phyloP scores from a whole-genome alignment of 2,329 filamentous ascomycete species.

The Capronia americana region DNA sequence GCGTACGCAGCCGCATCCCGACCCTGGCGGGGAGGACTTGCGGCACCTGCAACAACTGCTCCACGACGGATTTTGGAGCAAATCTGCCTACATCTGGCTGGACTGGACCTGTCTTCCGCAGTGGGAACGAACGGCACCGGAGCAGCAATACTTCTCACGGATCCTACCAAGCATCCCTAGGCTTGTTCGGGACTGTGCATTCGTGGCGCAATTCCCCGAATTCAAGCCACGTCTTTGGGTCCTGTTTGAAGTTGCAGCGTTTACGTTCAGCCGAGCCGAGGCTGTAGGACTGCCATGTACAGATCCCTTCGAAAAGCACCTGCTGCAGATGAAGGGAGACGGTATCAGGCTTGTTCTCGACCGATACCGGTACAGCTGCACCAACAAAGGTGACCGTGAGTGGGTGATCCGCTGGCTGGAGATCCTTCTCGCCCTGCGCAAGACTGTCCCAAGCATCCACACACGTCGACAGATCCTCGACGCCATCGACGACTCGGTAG shows the following conservation, averaged over 20 bases:
- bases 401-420: background rate
- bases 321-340: conserved; percentile 8
- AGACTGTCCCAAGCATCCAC: conserved; percentile 7
- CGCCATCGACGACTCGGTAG: conserved; percentile 4
- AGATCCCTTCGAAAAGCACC: conserved; percentile 8
- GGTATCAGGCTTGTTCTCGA: conserved; percentile 6
- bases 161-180: background rate
- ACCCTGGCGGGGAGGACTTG: conserved; percentile 7
- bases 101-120: conserved; percentile 13
- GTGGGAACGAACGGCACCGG: background rate
- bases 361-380: background rate
- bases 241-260: conserved; percentile 3
- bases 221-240: conserved; percentile 11
- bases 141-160: conserved; percentile 3
- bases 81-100: conserved; percentile 7
- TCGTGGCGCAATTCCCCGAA: background rate
- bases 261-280: conserved; percentile 3
- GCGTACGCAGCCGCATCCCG: background rate
- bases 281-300: conserved; percentile 6
- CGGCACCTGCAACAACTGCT: background rate
- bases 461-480: conserved; percentile 5
- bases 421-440: conserved; percentile 7
- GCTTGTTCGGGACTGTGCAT: conserved; percentile 8
- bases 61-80: conserved; percentile 5
- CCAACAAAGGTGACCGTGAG: background rate